phyloP scores from a whole-genome alignment of 1,284 basidiomycete species.

The Fomitopsis palustris region DNA sequence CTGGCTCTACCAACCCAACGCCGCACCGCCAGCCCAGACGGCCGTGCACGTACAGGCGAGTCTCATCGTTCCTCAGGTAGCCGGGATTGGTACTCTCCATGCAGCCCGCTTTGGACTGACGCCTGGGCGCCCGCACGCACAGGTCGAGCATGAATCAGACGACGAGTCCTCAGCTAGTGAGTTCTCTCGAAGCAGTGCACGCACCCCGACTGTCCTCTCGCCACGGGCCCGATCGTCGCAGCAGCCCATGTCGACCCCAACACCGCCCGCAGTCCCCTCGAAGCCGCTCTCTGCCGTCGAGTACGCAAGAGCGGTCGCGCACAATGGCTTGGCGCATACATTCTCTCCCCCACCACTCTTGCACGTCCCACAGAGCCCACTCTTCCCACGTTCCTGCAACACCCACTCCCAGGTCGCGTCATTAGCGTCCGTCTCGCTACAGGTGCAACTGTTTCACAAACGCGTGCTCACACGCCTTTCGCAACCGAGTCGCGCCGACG shows the following conservation, averaged over 20 bases:
- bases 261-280: slow-evolving; percentile 8
- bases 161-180: slow-evolving; percentile 21
- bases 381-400: slow-evolving; percentile 67
- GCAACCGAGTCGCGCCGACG: slow-evolving; percentile 38
- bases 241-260: slow-evolving; percentile 3
- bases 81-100: slow-evolving; percentile 3
- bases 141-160: slow-evolving; percentile 20
- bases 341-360: slow-evolving; percentile 50
- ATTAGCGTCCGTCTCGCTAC: slow-evolving; percentile 35
- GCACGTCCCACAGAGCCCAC: slow-evolving; percentile 36
- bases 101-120: neutral
- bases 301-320: slow-evolving; percentile 29
- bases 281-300: slow-evolving; percentile 21
- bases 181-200: slow-evolving; percentile 13
- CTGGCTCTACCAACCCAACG: slow-evolving; percentile 8
- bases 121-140: slow-evolving; percentile 1
- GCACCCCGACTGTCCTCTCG: slow-evolving; percentile 12
- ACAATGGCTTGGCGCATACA: slow-evolving; percentile 24
- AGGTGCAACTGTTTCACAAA: slow-evolving; percentile 45
- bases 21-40: slow-evolving; percentile 5
- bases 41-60: slow-evolving; percentile 8
- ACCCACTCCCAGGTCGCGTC: slow-evolving; percentile 32
- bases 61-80: neutral
- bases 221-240: slow-evolving; percentile 7
- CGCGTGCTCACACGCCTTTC: slow-evolving; percentile 47